Evolutionary conservation across 805 yeast species (phyloP).

Genomic region (Cyberlindnera xishuangbannaensis): DNA sequence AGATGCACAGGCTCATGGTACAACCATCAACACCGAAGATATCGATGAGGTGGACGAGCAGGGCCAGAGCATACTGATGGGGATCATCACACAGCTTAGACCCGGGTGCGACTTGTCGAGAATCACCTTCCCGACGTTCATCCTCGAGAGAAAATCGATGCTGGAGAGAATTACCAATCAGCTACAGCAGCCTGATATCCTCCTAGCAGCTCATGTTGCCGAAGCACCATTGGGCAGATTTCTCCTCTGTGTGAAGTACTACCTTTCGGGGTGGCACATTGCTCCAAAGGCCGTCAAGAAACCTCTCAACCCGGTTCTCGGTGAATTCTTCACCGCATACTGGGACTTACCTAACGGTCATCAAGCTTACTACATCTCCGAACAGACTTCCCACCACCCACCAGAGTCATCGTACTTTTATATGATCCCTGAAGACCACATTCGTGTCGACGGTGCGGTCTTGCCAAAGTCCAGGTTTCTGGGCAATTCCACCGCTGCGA

Average conservation of each 20-base stretch:
- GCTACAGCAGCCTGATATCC: conserved; percentile 70
- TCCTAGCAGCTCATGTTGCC: conserved; percentile 60
- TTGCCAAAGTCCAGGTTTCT: conserved; percentile 83
- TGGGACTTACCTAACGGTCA: conserved; percentile 80
- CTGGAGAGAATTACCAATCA: conserved; percentile 90
- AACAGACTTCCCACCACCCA: conserved; percentile 98
- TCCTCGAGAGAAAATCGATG: conserved; percentile 93
- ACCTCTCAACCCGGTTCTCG: conserved; percentile 91
- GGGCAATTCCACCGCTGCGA: conserved; percentile 95
- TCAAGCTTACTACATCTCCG: conserved; percentile 80
- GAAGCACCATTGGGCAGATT: conserved; percentile 64
- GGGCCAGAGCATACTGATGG: conserved; percentile 79
- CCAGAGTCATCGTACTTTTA: conserved; percentile 94
- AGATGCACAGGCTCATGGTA: background rate
- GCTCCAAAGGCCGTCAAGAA: conserved; percentile 98
- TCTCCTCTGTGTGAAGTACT: conserved; percentile 75
- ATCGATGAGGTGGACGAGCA: conserved; percentile 90
- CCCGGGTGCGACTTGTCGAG: conserved; percentile 89
- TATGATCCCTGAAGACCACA: conserved; percentile 70
- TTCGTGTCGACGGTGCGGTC: conserved; percentile 84
- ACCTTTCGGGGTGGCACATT: conserved; percentile 94
- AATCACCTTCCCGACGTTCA: conserved; percentile 92
- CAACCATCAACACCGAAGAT: conserved; percentile 47
- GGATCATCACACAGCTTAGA: conserved; percentile 84
- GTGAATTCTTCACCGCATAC: conserved; percentile 85